Conservation (phyloP, 2,329 filamentous ascomycete genomes). For the Microthyrium microscopicum region DNA sequence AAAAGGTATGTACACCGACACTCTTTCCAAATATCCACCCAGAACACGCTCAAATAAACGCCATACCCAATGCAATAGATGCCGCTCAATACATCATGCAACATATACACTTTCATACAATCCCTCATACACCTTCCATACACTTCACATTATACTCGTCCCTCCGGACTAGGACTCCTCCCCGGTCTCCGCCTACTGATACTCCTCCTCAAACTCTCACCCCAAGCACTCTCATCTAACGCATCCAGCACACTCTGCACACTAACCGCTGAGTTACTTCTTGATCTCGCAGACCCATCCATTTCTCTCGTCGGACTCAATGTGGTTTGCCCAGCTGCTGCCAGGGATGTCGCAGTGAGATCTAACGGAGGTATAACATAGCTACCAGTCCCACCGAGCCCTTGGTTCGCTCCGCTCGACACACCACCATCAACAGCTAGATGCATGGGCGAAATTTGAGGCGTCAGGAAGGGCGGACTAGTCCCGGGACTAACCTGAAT, state of each 20-base stretch:
- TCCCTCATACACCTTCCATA: no score
- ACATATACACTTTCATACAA: no score
- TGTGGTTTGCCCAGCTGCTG: conserved; percentile 8
- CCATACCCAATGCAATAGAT: no score
- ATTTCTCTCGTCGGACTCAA: conserved; percentile 10
- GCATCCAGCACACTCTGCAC: conserved; percentile 67
- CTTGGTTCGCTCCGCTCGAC: conserved; percentile 1
- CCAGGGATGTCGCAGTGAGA: background rate
- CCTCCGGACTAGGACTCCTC: no score
- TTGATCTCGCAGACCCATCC: conserved; percentile 37
- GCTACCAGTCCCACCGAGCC: background rate
- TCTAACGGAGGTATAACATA: background rate
- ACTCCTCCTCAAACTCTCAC: conserved; percentile 77
- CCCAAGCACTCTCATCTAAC: conserved; percentile 81
- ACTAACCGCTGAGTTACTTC: conserved; percentile 55
- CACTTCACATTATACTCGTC: no score
- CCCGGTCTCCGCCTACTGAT: conserved; percentile 41
- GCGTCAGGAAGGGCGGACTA: background rate
- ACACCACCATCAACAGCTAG: conserved; percentile 1
- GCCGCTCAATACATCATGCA: no score
- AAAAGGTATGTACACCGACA: no score
- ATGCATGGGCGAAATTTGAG: conserved; percentile 1
- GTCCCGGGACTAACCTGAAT: background rate
- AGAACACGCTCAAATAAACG: no score
- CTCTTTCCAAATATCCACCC: no score